These are phyloP conservation scores for Hypocrella siamensis DNA, from an alignment of 2,329 filamentous ascomycete genomes.

Conservation along the genomic window DNA sequence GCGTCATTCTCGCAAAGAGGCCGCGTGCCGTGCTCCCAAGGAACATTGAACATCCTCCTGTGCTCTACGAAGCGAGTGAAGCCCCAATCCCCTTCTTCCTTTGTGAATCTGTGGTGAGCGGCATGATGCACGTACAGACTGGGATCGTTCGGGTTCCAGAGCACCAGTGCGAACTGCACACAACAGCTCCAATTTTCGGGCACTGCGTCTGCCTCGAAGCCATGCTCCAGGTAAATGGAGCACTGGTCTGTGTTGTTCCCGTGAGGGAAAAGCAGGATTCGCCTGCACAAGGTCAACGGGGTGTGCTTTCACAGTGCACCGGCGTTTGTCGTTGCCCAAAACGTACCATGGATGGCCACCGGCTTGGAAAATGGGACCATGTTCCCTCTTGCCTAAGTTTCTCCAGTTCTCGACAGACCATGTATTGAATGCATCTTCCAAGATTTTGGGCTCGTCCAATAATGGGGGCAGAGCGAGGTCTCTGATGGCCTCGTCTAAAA, in stretches of 20 bases:
- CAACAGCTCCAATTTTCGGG: constrained; percentile 95
- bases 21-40: constrained; percentile 53
- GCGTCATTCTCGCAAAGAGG: constrained; percentile 64
- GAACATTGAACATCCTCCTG: constrained; percentile 63
- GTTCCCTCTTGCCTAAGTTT: constrained; percentile 59
- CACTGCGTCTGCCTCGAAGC: constrained; percentile 57
- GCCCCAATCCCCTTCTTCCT: constrained; percentile 94
- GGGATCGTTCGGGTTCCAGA: constrained; percentile 93
- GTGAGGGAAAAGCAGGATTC: constrained; percentile 85
- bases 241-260: constrained; percentile 90
- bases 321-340: too few species aligned
- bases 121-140: constrained; percentile 63
- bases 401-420: constrained; percentile 86
- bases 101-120: constrained; percentile 91
- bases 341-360: constrained; percentile 74
- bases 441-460: constrained; percentile 59
- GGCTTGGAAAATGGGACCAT: constrained; percentile 76
- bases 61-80: constrained; percentile 95
- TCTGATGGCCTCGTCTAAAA: constrained; percentile 67
- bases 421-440: constrained; percentile 61
- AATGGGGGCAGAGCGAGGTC: constrained; percentile 60
- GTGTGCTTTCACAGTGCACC: too few species aligned
- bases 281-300: constrained; percentile 34
- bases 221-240: constrained; percentile 94
- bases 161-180: constrained; percentile 83